Percentiles rank a stretch among this genome's conserved stretches.
Evolutionary conservation across 176 grass and related monocot genomes (phyloP).

Genomic region (Saccharum officinarum): DNA sequence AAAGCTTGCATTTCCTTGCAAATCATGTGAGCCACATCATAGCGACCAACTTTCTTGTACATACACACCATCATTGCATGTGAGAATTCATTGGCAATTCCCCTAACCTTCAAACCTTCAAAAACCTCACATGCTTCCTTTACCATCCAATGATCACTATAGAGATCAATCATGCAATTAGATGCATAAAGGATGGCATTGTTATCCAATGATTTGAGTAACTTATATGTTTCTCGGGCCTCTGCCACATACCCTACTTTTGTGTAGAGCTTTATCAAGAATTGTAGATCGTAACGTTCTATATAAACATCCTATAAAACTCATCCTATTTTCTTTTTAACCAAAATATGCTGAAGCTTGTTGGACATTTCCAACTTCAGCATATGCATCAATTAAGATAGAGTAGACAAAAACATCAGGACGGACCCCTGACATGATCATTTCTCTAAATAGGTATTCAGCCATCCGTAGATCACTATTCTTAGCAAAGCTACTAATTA

Average conservation of each 20-base stretch:
- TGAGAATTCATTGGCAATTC: conserved; percentile 81
- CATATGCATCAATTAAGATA: conserved; percentile 82
- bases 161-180: conserved; percentile 92
- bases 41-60: conserved; percentile 70
- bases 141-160: conserved; percentile 79
- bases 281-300: conserved; percentile 64
- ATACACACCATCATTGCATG: conserved; percentile 74
- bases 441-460: conserved; percentile 76
- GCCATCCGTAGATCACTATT: conserved; percentile 49
- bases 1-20: conserved; percentile 80
- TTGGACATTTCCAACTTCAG: conserved; percentile 70
- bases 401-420: conserved; percentile 70
- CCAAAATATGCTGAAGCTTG: conserved; percentile 77
- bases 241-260: conserved; percentile 72
- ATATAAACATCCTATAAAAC: conserved; percentile 57
- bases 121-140: conserved; percentile 82
- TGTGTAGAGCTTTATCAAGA: conserved; percentile 87
- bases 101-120: conserved; percentile 58
- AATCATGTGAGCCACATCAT: conserved; percentile 66
- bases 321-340: no score
- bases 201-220: conserved; percentile 67
- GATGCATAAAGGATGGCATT: conserved; percentile 68
- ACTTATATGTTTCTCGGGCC: conserved; percentile 62
- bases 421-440: conserved; percentile 56
- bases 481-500: conserved; percentile 72